These are phyloP conservation scores for Byssothecium circinans DNA, from an alignment of 2,329 filamentous ascomycete genomes.

Conservation along the genomic window DNA sequence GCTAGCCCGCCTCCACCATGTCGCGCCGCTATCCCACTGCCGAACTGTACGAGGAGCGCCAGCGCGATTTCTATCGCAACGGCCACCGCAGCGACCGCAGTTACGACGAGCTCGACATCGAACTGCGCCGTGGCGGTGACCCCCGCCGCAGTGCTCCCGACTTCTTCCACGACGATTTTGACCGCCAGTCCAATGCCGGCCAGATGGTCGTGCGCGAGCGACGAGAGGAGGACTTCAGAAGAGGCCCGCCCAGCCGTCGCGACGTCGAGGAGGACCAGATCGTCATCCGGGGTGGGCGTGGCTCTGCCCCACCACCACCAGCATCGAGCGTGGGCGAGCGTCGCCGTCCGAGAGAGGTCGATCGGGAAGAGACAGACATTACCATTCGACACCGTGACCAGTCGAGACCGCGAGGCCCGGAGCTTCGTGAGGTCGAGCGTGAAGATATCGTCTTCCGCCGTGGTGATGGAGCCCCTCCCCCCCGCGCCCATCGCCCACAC, in stretches of 20 bases:
- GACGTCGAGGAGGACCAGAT: slow-evolving; percentile 48
- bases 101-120: slow-evolving; percentile 55
- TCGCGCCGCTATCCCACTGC: slow-evolving; percentile 51
- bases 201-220: slow-evolving; percentile 50
- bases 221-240: slow-evolving; percentile 45
- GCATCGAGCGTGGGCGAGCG: slow-evolving; percentile 30
- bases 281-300: slow-evolving; percentile 36
- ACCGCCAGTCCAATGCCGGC: slow-evolving; percentile 49
- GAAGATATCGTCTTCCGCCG: slow-evolving; percentile 50
- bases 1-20: slow-evolving; percentile 35
- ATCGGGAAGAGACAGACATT: slow-evolving; percentile 40
- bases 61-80: slow-evolving; percentile 53
- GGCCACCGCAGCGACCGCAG: slow-evolving; percentile 45
- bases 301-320: slow-evolving; percentile 24
- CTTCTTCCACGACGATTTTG: slow-evolving; percentile 54
- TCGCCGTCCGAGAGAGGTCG: slow-evolving; percentile 37
- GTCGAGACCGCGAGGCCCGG: slow-evolving; percentile 36
- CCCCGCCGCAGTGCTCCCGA: slow-evolving; percentile 50
- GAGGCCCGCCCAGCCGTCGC: slow-evolving; percentile 36
- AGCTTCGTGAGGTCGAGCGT: slow-evolving; percentile 37
- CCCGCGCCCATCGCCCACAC: slow-evolving; percentile 37
- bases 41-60: slow-evolving; percentile 53
- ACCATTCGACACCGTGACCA: slow-evolving; percentile 40
- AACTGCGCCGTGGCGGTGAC: slow-evolving; percentile 44
- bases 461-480: slow-evolving; percentile 43